A percentile compares a stretch with the other conserved stretches of the same genome.
Conservation (phyloP, 441 rosid species). For the Gossypium gossypioides region DNA sequence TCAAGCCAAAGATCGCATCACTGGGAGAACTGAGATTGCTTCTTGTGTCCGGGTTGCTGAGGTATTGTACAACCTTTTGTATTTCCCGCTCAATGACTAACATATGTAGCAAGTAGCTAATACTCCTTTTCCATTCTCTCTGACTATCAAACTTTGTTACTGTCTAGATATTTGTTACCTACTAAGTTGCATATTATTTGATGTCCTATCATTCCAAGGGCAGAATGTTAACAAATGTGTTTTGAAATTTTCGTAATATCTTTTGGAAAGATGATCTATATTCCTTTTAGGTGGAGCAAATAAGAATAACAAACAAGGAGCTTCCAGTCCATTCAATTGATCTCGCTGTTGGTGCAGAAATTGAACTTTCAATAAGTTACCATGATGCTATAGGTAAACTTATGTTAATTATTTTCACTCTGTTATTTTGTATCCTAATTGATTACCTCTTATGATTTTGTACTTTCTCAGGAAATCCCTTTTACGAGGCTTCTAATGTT, state of each 20-base stretch:
- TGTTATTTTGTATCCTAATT: constrained; percentile 13
- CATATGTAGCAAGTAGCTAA: background rate
- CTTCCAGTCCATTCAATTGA: constrained; percentile 40
- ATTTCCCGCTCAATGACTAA: background rate
- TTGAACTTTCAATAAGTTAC: constrained; percentile 58
- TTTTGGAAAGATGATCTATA: background rate
- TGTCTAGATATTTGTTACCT: background rate
- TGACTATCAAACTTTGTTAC: background rate
- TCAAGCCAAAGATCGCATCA: constrained; percentile 76
- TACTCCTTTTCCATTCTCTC: background rate
- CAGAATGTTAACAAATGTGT: background rate
- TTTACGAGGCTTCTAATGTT: constrained; percentile 63
- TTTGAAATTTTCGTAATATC: background rate
- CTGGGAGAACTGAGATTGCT: constrained; percentile 80
- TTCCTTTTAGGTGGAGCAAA: constrained; percentile 71
- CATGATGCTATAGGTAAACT: constrained; percentile 61
- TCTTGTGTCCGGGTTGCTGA: constrained; percentile 85
- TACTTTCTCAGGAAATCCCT: constrained; percentile 55
- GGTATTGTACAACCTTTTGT: constrained; percentile 35
- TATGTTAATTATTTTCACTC: constrained; percentile 11
- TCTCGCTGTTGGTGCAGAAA: constrained; percentile 72
- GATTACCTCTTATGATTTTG: constrained; percentile 11
- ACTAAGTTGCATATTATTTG: background rate
- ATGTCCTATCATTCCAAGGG: background rate
- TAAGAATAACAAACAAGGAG: constrained; percentile 50